Evolutionary conservation across 2,329 filamentous ascomycete species (phyloP), one percentile per base, ranked within the genome.

Genomic region (Talaromyces albobiverticillius): DNA sequence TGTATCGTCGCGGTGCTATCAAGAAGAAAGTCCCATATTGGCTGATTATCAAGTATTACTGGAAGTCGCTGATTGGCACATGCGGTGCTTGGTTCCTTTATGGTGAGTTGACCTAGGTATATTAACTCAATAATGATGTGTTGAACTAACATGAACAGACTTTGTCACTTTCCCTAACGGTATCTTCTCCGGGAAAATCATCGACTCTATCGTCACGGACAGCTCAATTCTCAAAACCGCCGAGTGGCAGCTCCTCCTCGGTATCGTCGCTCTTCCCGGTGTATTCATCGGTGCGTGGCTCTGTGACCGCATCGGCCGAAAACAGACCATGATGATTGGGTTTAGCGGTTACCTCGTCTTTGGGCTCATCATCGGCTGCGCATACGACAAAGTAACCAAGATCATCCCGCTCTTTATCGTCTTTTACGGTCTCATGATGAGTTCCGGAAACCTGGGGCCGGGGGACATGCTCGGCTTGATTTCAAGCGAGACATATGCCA

Each of bases 11-110:
- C 2, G 77, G 79, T 3, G 80, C 80, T 0, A 83, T 82, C 65
- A 80, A 82, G 60, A 67, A 63, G 18, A 65, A 66, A 7, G 76
- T 83, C 0, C 78, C 81, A 0, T 80, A 83, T 57, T 59, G 63
- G 1, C 69, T 83, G 0, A 72, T 81, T 5, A 34, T 80, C 9
- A 71, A 70, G 18, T 82, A 76, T 62, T 83, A 83, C 29, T 83
- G 81, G 80, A 78, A 74, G 60, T 68, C 75, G 2, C 65, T 84
- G 10, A 67, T 79, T 29, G 79, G 81, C 9, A 81, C 80, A 9
- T 79, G 74, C 52, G 74, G 78, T 9, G 80, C 81, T 47, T 83
- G 79, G 78, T 82, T 82, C 63, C 71, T 82, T 11, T 79, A 79
- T 71, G 61, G 65, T 64, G 59, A 25, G 23, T 16, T 14, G 8